A percentile compares a stretch with the other conserved stretches of the same genome.
Conservation (phyloP, 2,329 filamentous ascomycete species). For the Verticillium dahliae region DNA sequence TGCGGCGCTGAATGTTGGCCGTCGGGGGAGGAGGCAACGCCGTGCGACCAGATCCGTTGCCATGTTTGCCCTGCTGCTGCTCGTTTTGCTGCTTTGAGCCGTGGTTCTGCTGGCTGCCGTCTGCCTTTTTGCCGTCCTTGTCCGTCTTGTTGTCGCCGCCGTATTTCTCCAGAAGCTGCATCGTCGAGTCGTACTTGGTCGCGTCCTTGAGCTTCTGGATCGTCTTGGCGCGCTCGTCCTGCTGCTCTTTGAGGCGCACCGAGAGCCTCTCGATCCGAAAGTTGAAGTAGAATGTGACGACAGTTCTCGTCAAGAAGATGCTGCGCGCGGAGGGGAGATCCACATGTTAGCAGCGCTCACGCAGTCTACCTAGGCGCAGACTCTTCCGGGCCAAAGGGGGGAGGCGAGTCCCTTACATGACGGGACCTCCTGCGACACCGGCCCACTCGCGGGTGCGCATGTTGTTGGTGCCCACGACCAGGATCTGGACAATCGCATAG, state of each 20-base stretch:
- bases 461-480: constrained; percentile 79
- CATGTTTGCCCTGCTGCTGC: constrained; percentile 9
- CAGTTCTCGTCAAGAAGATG: constrained; percentile 70
- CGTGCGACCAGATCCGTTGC: constrained; percentile 29
- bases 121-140: constrained; percentile 20
- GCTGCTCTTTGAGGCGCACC: constrained; percentile 63
- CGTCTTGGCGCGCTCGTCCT: constrained; percentile 74
- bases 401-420: constrained; percentile 50
- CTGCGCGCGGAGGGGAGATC: constrained; percentile 31
- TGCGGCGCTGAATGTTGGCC: constrained; percentile 50
- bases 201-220: constrained; percentile 93
- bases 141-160: constrained; percentile 55
- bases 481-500: constrained; percentile 70
- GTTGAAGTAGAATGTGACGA: constrained; percentile 66
- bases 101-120: constrained; percentile 11
- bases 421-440: constrained; percentile 69
- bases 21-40: constrained; percentile 52
- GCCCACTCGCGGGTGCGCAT: constrained; percentile 74
- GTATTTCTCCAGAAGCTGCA: constrained; percentile 91
- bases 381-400: neutral
- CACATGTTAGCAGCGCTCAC: constrained; percentile 1
- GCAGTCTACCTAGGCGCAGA: neutral
- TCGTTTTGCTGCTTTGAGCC: constrained; percentile 19
- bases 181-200: constrained; percentile 92
- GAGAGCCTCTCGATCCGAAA: constrained; percentile 70